These are phyloP conservation scores for Furcasterigmium furcatum DNA, from an alignment of 2,329 filamentous ascomycete genomes.

Conservation along the genomic window DNA sequence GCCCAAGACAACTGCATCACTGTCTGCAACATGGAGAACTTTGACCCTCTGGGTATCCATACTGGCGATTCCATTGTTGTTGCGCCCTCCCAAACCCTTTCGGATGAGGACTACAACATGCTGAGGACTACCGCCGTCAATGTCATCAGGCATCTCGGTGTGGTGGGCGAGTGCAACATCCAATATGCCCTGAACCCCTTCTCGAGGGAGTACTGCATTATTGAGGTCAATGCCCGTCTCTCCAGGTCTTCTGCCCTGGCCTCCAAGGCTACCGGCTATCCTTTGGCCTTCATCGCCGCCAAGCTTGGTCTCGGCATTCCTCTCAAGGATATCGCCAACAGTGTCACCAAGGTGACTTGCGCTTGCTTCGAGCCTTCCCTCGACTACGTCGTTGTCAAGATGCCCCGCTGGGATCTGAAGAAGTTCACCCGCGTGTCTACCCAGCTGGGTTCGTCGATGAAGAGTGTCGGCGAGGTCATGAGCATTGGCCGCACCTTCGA, in stretches of 20 bases:
- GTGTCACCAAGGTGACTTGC: slow-evolving; percentile 91
- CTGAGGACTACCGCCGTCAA: slow-evolving; percentile 94
- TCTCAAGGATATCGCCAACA: slow-evolving; percentile 93
- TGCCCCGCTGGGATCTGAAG: slow-evolving; percentile 97
- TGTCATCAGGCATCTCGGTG: slow-evolving; percentile 93
- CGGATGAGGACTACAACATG: slow-evolving; percentile 99
- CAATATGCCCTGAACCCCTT: slow-evolving; percentile 97
- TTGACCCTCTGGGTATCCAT: slow-evolving; percentile 95
- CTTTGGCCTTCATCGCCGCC: slow-evolving; percentile 91
- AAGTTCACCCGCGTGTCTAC: slow-evolving; percentile 98
- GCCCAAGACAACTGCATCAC: slow-evolving; percentile 97
- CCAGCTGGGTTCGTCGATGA: slow-evolving; percentile 96
- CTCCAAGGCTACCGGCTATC: slow-evolving; percentile 96
- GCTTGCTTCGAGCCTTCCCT: slow-evolving; percentile 98
- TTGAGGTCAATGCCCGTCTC: slow-evolving; percentile 95
- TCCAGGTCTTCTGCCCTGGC: slow-evolving; percentile 93
- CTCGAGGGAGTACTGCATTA: slow-evolving; percentile 96
- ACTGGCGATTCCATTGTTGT: slow-evolving; percentile 98
- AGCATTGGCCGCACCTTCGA: slow-evolving; percentile 95
- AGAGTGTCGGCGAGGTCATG: slow-evolving; percentile 99
- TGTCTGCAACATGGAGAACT: slow-evolving; percentile 99
- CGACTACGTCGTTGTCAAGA: slow-evolving; percentile 98
- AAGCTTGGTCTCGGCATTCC: slow-evolving; percentile 95
- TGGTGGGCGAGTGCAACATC: slow-evolving; percentile 98
- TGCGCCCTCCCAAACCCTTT: slow-evolving; percentile 92